Conservation (phyloP, 1,139 yeast genomes). For the Blastobotrys apis region DNA sequence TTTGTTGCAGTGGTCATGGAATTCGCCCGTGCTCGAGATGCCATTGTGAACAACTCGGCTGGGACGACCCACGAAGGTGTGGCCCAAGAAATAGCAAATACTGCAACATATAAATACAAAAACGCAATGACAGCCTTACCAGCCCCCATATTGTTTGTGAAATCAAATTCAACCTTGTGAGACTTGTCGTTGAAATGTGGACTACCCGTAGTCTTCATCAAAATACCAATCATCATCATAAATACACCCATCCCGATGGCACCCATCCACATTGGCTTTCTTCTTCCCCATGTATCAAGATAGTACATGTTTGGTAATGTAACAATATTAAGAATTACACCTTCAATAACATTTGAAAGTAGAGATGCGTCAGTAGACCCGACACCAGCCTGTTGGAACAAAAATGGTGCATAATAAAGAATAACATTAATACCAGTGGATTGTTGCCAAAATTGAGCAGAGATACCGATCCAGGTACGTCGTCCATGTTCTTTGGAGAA, state of each 20-base stretch:
- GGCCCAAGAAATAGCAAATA: conserved; percentile 85
- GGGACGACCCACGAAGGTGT: conserved; percentile 76
- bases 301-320: conserved; percentile 22
- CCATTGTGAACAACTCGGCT: conserved; percentile 73
- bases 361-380: conserved; percentile 52
- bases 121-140: conserved; percentile 75
- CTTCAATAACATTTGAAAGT: conserved; percentile 59
- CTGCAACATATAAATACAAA: conserved; percentile 71
- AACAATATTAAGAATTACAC: conserved; percentile 20
- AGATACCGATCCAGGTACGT: conserved; percentile 20
- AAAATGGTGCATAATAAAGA: conserved; percentile 74
- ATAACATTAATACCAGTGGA: conserved; percentile 75
- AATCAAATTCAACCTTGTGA: conserved; percentile 21
- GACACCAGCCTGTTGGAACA: conserved; percentile 71
- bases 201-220: conserved; percentile 44
- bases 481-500: conserved; percentile 42
- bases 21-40: conserved; percentile 74
- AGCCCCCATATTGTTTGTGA: conserved; percentile 38
- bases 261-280: conserved; percentile 60
- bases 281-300: conserved; percentile 39
- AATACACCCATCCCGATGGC: conserved; percentile 59
- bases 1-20: conserved; percentile 71
- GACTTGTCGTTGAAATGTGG: conserved; percentile 32
- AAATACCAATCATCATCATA: conserved; percentile 59
- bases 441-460: conserved; percentile 46